These are phyloP conservation scores for Xylaria acuta DNA, from an alignment of 495 filamentous ascomycete genomes.

Conservation along the genomic window DNA sequence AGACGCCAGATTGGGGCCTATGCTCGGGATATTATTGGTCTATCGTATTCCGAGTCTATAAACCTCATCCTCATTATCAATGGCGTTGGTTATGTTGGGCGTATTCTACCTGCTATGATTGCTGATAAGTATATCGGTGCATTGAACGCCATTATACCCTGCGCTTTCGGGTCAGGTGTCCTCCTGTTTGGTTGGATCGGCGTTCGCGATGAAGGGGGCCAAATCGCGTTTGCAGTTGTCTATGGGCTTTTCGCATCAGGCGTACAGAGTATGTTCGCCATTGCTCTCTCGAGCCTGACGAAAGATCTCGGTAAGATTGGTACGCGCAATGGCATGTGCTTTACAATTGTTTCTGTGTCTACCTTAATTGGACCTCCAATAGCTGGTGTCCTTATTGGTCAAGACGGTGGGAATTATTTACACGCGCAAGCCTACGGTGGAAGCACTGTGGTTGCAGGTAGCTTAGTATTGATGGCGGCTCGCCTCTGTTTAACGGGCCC, in stretches of 20 bases:
- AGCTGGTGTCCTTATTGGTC: conserved; percentile 60
- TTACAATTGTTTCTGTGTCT: conserved; percentile 67
- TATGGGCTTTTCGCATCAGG: conserved; percentile 37
- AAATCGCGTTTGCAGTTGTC: conserved; percentile 46
- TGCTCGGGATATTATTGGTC: conserved; percentile 42
- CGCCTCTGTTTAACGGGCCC: not conserved
- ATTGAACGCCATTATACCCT: conserved; percentile 40
- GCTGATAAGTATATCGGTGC: conserved; percentile 43
- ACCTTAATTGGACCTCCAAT: conserved; percentile 70
- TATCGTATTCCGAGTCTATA: conserved; percentile 41
- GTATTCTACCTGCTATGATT: conserved; percentile 40
- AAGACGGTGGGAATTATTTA: conserved; percentile 54
- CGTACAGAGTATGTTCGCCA: conserved; percentile 56
- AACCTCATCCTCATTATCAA: conserved; percentile 47
- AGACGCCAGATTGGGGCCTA: conserved; percentile 26
- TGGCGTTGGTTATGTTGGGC: conserved; percentile 41
- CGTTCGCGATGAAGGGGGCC: conserved; percentile 37
- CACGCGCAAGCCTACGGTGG: conserved; percentile 60
- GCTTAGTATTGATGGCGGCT: not conserved
- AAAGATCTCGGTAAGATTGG: conserved; percentile 67
- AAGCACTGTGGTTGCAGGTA: conserved; percentile 19
- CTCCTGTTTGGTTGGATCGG: conserved; percentile 42
- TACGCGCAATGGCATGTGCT: conserved; percentile 71
- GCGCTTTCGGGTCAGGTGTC: conserved; percentile 32
- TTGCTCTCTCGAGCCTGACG: conserved; percentile 63